Conservation (phyloP, 2,329 filamentous ascomycete species). For the Calonectria pseudoturangicola region DNA sequence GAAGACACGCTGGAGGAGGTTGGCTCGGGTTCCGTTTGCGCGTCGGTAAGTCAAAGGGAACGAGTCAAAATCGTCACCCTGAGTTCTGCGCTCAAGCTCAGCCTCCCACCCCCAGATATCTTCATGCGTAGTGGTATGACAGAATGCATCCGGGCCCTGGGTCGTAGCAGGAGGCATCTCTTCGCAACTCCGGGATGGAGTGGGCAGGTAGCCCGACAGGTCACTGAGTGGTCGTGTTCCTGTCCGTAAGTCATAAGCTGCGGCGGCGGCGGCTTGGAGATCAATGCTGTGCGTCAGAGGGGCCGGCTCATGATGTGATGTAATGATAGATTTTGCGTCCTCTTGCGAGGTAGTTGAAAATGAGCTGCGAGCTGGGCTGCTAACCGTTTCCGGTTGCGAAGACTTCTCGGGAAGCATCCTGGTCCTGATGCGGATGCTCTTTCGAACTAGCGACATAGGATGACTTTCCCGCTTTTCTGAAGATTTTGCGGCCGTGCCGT, state of each 20-base stretch:
- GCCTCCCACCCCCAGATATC: constrained; percentile 75
- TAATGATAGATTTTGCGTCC: constrained; percentile 16
- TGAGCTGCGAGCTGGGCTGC: constrained; percentile 22
- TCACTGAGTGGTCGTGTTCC: constrained; percentile 54
- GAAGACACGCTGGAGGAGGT: constrained; percentile 52
- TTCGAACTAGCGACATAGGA: constrained; percentile 49
- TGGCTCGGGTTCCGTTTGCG: constrained; percentile 52
- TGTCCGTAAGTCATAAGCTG: not conserved
- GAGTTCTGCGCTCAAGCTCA: constrained; percentile 57
- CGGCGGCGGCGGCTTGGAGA: constrained; percentile 23
- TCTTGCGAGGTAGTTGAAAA: constrained; percentile 34
- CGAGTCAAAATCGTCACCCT: constrained; percentile 42
- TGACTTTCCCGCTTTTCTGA: constrained; percentile 42
- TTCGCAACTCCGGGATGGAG: constrained; percentile 50
- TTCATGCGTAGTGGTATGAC: constrained; percentile 43
- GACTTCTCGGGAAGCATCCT: constrained; percentile 44
- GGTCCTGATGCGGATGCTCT: constrained; percentile 51
- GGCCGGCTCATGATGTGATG: constrained; percentile 29
- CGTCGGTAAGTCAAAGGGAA: constrained; percentile 49
- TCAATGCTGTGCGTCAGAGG: constrained; percentile 32
- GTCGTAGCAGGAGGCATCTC: constrained; percentile 39
- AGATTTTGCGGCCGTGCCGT: constrained; percentile 71
- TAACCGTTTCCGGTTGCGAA: constrained; percentile 25
- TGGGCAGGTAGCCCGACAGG: constrained; percentile 64
- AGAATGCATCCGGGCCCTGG: constrained; percentile 41